Conservation (phyloP, 2,329 filamentous ascomycete species). For the Talaromyces sp. region DNA sequence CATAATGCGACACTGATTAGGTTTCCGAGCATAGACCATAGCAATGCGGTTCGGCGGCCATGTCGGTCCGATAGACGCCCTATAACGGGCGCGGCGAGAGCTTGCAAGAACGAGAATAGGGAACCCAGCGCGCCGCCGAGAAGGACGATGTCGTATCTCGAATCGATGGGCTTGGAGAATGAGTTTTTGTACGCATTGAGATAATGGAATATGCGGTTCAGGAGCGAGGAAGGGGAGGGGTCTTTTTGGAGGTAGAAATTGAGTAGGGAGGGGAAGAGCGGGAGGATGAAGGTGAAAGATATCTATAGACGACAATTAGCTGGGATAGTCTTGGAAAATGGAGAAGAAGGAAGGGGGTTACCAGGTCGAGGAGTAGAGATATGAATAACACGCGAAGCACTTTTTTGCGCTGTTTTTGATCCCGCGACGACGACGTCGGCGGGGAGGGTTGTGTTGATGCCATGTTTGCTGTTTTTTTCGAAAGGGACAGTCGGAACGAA, state of each 20-base stretch:
- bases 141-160: conserved; percentile 93
- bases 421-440: conserved; percentile 18
- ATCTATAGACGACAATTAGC: conserved; percentile 56
- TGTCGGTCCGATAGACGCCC: conserved; percentile 82
- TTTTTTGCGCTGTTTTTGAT: conserved; percentile 58
- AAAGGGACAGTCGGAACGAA: not conserved
- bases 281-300: conserved; percentile 97
- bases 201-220: conserved; percentile 74
- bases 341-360: conserved; percentile 46
- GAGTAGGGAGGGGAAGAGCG: conserved; percentile 89
- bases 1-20: conserved; percentile 90
- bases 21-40: conserved; percentile 91
- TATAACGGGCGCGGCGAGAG: conserved; percentile 86
- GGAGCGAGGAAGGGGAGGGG: conserved; percentile 59
- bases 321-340: not conserved
- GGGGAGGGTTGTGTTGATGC: conserved; percentile 22
- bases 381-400: conserved; percentile 85
- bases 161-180: conserved; percentile 89
- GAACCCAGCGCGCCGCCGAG: conserved; percentile 91
- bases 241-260: conserved; percentile 93
- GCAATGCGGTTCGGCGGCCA: conserved; percentile 79
- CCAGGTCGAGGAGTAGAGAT: conserved; percentile 84
- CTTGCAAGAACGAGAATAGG: conserved; percentile 88
- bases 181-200: conserved; percentile 93
- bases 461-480: not conserved